Base-by-base conservation (phyloP, 805 yeast species). In the Torulaspora quercuum region DNA sequence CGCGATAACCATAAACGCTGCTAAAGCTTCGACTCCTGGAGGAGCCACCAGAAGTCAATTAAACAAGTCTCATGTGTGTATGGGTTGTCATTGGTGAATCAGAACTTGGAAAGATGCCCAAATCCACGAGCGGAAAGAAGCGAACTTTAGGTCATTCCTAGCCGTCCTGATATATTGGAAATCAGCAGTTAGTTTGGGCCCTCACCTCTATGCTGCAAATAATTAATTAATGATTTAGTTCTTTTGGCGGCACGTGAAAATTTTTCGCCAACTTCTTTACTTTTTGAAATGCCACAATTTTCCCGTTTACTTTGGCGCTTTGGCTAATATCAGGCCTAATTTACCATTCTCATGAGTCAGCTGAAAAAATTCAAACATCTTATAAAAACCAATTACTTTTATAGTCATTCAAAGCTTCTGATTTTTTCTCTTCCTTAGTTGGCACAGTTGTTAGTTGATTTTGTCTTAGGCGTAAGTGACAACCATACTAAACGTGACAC, bases 201-300 rank as follows among this genome's bases (percentile, higher is more conserved):
- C n/a, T n/a, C n/a, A n/a, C n/a, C n/a, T n/a, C n/a, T n/a, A n/a
- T n/a, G n/a, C n/a, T n/a, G n/a, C n/a, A n/a, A n/a, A n/a, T n/a
- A n/a, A n/a, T n/a, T n/a, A n/a, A n/a, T n/a, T n/a, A n/a, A n/a
- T n/a, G n/a, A n/a, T n/a, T n/a, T n/a, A n/a, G n/a, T n/a, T n/a
- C 13, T n/a, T 17, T 21, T 5, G 13, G 21, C 10, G 5, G 9
- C 33, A 35, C 38, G 38, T 35, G 38, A 35, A 35, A 35, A 35
- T 10, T 35, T 35, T 35, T 15, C 24, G 14, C 11, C 18, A 11
- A 21, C 14, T 20, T 14, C 13, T 21, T 20, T 33, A 27, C 25
- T 22, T 24, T 29, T 18, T 16, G 24, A 18, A 21, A 19, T 41
- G 45, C 45, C 45, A 41, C 45, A 41, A 25, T 41, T 39, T 35